A percentile compares a stretch with the other conserved stretches of the same genome.
These are phyloP conservation scores for Phylloporus arenicola DNA, from an alignment of 768 basidiomycete genomes.

Conservation along the genomic window DNA sequence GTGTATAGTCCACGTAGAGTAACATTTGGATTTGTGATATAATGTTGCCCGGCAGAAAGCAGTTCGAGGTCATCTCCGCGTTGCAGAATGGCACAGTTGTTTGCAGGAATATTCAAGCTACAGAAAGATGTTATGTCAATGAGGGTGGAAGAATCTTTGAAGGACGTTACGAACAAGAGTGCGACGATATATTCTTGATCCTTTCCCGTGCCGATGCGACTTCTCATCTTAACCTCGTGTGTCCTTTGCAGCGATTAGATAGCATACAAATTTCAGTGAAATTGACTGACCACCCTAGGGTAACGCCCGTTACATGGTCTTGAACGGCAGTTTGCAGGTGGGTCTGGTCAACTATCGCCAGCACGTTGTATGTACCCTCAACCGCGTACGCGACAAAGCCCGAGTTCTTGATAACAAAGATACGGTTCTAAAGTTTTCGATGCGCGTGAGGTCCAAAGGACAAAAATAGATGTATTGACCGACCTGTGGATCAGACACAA, in stretches of 20 bases:
- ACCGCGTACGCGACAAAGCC: constrained; percentile 76
- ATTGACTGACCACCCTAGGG: constrained; percentile 48
- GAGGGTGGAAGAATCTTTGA: not conserved
- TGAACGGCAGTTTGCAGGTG: constrained; percentile 58
- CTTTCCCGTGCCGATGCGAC: constrained; percentile 38
- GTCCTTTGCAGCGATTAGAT: constrained; percentile 32
- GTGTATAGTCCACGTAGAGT: constrained; percentile 77
- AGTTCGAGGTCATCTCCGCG: constrained; percentile 74
- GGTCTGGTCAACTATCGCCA: constrained; percentile 81
- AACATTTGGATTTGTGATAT: constrained; percentile 78
- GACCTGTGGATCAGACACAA: constrained; percentile 68
- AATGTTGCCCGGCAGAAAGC: constrained; percentile 77
- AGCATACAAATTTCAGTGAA: not conserved
- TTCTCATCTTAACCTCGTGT: constrained; percentile 77
- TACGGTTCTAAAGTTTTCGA: constrained; percentile 43
- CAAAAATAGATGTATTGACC: not conserved
- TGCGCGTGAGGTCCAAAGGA: not conserved
- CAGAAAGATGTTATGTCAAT: constrained; percentile 1
- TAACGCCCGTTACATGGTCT: constrained; percentile 56
- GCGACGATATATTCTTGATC: constrained; percentile 72
- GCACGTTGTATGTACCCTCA: constrained; percentile 71
- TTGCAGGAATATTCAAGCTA: constrained; percentile 79
- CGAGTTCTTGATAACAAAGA: constrained; percentile 75
- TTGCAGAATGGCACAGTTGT: constrained; percentile 82
- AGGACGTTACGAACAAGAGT: constrained; percentile 50